These are phyloP conservation scores for Pythium apleroticum DNA, from an alignment of 352 stramenopile species.

Conservation along the genomic window DNA sequence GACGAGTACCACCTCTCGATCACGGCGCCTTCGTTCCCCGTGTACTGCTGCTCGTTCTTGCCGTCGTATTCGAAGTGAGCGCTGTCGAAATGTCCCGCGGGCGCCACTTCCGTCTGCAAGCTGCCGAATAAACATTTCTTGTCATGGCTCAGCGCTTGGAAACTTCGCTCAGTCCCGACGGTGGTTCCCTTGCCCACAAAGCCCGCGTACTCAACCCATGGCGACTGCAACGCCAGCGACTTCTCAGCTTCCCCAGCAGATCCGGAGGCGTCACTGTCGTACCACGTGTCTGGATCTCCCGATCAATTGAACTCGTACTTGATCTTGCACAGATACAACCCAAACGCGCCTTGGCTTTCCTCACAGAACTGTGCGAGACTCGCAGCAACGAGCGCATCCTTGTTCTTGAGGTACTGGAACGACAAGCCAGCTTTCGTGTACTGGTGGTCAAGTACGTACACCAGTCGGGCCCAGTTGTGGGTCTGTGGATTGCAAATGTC, in stretches of 20 bases:
- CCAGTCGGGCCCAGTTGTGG: slow-evolving; percentile 11
- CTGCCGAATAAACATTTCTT: background rate
- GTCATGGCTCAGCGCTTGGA: background rate
- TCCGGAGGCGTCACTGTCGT: background rate
- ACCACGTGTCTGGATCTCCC: slow-evolving; percentile 4
- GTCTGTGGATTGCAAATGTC: slow-evolving; percentile 5
- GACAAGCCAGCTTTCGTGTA: slow-evolving; percentile 19
- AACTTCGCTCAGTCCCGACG: background rate
- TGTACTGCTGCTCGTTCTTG: background rate
- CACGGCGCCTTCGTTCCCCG: slow-evolving; percentile 14
- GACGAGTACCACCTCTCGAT: slow-evolving; percentile 19
- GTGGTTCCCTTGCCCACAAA: slow-evolving; percentile 2
- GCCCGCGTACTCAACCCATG: background rate
- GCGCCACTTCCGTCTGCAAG: background rate
- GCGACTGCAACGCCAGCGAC: background rate
- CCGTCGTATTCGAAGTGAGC: slow-evolving; percentile 6
- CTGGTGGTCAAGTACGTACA: slow-evolving; percentile 16
- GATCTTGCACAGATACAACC: slow-evolving; percentile 15
- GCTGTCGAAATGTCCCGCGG: background rate
- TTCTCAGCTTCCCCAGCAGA: background rate
- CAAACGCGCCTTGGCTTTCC: slow-evolving; percentile 10
- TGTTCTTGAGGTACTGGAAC: slow-evolving; percentile 18
- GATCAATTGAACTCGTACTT: slow-evolving; percentile 9
- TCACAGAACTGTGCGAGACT: slow-evolving; percentile 17
- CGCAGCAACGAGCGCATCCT: slow-evolving; percentile 10